Base-by-base conservation (phyloP, 2,329 filamentous ascomycete genomes). In the Epicoccum sorghinum region DNA sequence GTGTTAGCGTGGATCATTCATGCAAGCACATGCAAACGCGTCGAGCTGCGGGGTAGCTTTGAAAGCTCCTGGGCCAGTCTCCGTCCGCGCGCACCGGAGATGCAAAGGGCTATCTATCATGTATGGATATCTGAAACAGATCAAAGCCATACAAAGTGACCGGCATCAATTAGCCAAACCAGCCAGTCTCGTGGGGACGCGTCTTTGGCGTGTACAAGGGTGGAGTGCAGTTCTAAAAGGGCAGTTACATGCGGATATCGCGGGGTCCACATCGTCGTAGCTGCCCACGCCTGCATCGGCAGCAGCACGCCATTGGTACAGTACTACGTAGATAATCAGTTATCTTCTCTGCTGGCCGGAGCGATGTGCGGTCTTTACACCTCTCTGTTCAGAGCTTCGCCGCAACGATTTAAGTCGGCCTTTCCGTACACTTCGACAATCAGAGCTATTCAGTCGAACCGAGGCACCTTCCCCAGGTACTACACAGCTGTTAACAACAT, bases 401-500 rank as follows among this genome's bases (percentile, higher is more conserved):
- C 50, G 30, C 55, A 41, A 37, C 39, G 40, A 35, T 30, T 40
- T 29, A 29, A 42, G n/a, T 25, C 50, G 18, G 24, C 41, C 37
- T 38, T 55, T 35, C 24, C 44, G 25, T 42, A 32, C 46, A 24
- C 57, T 23, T 49, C 50, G 22, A 24, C 55, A 47, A 37, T 43
- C 24, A 62, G 38, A 57, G 44, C 52, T 45, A 30, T 49, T 33
- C 46, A 25, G 27, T 57, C 37, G n/a, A 54, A 46, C 23, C 59
- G 37, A 25, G 30, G 32, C 36, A 43, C 50, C 12, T 25, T 60
- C 43, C 40, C 58, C 30, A 69, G 60, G 47, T 61, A 55, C 48
- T 64, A 64, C 46, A 61, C 52, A 47, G 52, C 52, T 22, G 29
- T 27, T 45, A 55, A 22, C 58, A 64, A 45, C 45, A 79, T 80